These are phyloP conservation scores for Candida schatavii DNA, from an alignment of 805 yeast species.

Conservation along the genomic window DNA sequence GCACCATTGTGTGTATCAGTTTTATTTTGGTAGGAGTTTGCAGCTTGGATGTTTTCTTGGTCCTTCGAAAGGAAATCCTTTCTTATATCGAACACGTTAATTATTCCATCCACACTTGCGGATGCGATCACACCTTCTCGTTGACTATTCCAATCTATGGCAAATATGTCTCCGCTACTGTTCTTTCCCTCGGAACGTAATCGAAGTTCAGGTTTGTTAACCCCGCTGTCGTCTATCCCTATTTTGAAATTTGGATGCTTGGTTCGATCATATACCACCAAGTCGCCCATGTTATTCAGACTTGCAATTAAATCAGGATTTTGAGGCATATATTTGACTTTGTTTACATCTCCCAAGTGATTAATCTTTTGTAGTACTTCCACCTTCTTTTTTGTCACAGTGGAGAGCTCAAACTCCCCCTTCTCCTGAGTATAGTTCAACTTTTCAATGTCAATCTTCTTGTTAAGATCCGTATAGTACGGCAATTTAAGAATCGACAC, in stretches of 20 bases:
- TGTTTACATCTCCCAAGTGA: slow-evolving; percentile 71
- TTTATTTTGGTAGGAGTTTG: slow-evolving; percentile 18
- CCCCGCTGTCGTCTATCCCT: slow-evolving; percentile 23
- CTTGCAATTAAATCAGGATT: slow-evolving; percentile 82
- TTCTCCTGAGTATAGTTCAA: slow-evolving; percentile 37
- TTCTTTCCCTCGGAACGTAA: slow-evolving; percentile 22
- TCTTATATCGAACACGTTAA: slow-evolving; percentile 68
- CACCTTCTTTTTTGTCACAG: slow-evolving; percentile 25
- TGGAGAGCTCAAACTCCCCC: slow-evolving; percentile 36
- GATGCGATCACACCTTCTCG: slow-evolving; percentile 58
- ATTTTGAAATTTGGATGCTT: slow-evolving; percentile 53
- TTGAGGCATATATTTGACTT: slow-evolving; percentile 73
- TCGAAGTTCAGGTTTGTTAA: slow-evolving; percentile 49
- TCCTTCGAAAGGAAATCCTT: slow-evolving; percentile 27
- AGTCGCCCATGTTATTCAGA: slow-evolving; percentile 61
- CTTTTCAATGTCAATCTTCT: slow-evolving; percentile 33
- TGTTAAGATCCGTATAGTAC: slow-evolving; percentile 26
- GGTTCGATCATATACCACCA: slow-evolving; percentile 75
- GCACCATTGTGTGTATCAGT: too few relatives aligned
- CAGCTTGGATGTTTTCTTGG: not conserved
- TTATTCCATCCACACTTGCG: slow-evolving; percentile 61
- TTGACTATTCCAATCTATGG: slow-evolving; percentile 70
- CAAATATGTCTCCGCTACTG: slow-evolving; percentile 57
- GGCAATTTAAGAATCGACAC: slow-evolving; percentile 36
- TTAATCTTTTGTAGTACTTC: slow-evolving; percentile 54